These are phyloP conservation scores for Rhizopogon vesiculosus DNA, from an alignment of 768 basidiomycete genomes.

Conservation along the genomic window DNA sequence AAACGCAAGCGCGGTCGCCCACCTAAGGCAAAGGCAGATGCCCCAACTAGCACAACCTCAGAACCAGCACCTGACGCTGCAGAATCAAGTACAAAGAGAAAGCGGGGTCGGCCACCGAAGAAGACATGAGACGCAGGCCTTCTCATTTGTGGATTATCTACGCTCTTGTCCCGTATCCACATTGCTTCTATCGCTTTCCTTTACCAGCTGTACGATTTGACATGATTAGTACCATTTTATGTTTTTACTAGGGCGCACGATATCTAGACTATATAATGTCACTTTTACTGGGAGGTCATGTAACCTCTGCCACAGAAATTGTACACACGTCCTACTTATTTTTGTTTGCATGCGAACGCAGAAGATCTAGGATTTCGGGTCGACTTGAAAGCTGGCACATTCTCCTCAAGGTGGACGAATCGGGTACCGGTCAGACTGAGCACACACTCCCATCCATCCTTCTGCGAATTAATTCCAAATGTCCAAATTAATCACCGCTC, in stretches of 20 bases:
- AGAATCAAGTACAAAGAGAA: conserved; percentile 58
- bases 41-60: conserved; percentile 30
- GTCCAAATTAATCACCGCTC: conserved; percentile 32
- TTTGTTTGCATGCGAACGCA: conserved; percentile 28
- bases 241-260: conserved; percentile 27
- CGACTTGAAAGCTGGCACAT: conserved; percentile 11
- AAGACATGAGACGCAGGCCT: conserved; percentile 19
- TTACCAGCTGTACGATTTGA: conserved; percentile 26
- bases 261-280: conserved; percentile 32
- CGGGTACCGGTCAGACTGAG: conserved; percentile 4
- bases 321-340: conserved; percentile 24
- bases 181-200: conserved; percentile 17
- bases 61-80: conserved; percentile 24
- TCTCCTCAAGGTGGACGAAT: conserved; percentile 3
- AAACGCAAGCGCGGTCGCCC: conserved; percentile 76
- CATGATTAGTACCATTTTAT: conserved; percentile 30
- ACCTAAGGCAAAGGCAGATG: conserved; percentile 57
- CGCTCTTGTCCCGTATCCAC: conserved; percentile 3
- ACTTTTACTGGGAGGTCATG: conserved; percentile 15
- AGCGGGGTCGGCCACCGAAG: conserved; percentile 68
- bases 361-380: conserved; percentile 8
- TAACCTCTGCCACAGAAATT: conserved; percentile 6
- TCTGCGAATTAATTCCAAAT: conserved; percentile 24
- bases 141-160: conserved; percentile 20
- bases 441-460: conserved; percentile 16